These are phyloP conservation scores for Capronia americana DNA, from an alignment of 2,329 filamentous ascomycete genomes.

Conservation along the genomic window DNA sequence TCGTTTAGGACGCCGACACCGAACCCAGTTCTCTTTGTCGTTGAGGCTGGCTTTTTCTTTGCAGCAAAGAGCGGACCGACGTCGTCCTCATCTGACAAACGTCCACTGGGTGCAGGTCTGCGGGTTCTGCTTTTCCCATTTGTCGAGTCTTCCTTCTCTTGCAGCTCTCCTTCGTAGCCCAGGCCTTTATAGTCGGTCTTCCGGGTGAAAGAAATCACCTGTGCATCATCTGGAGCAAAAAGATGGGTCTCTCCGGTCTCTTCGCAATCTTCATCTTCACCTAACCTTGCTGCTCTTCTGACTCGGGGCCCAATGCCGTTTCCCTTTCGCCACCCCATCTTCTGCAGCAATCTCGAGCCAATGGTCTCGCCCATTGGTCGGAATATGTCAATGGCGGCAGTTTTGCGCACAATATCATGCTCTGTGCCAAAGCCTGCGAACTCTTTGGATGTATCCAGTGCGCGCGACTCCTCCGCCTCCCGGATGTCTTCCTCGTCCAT, in stretches of 20 bases:
- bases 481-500: slow-evolving; percentile 98
- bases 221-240: slow-evolving; percentile 83
- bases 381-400: slow-evolving; percentile 74
- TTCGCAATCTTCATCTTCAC: slow-evolving; percentile 47
- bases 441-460: slow-evolving; percentile 72
- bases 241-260: slow-evolving; percentile 65
- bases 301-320: slow-evolving; percentile 92
- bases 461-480: slow-evolving; percentile 79
- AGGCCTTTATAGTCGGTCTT: slow-evolving; percentile 57
- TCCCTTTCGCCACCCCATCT: slow-evolving; percentile 95
- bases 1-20: slow-evolving; percentile 91
- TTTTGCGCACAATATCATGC: slow-evolving; percentile 59
- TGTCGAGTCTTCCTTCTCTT: slow-evolving; percentile 22
- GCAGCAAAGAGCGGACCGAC: slow-evolving; percentile 44
- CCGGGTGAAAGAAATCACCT: slow-evolving; percentile 61
- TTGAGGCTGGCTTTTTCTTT: slow-evolving; percentile 47
- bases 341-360: slow-evolving; percentile 81
- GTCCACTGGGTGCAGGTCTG: neutral
- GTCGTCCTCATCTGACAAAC: slow-evolving; percentile 32
- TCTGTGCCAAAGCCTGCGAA: slow-evolving; percentile 79
- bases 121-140: neutral
- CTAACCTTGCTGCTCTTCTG: slow-evolving; percentile 72
- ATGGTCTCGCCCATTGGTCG: slow-evolving; percentile 78
- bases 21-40: slow-evolving; percentile 71
- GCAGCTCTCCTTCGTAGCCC: slow-evolving; percentile 52